phyloP scores from a whole-genome alignment of 495 filamentous ascomycete species.

The Penicillium waksmanii region DNA sequence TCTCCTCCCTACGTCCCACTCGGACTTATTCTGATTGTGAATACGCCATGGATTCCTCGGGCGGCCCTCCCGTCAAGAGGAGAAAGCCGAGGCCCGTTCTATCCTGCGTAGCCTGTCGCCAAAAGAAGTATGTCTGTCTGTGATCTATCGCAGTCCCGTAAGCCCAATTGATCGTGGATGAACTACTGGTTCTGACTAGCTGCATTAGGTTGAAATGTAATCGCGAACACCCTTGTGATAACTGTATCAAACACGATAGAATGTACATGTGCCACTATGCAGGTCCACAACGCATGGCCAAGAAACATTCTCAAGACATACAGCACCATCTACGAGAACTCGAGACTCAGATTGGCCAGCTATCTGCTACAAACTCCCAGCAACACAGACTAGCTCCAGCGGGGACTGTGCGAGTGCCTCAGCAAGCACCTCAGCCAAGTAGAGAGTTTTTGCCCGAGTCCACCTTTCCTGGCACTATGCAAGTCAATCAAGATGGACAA shows the following conservation, averaged over 20 bases:
- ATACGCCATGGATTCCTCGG: slow-evolving; percentile 8
- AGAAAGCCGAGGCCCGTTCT: slow-evolving; percentile 26
- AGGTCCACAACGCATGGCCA: slow-evolving; percentile 13
- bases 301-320: slow-evolving; percentile 22
- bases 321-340: slow-evolving; percentile 21
- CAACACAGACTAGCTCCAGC: background rate
- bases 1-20: background rate
- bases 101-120: slow-evolving; percentile 24
- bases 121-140: slow-evolving; percentile 22
- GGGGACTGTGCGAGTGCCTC: too few species aligned
- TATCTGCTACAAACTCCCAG: slow-evolving; percentile 10
- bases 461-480: slow-evolving; percentile 65
- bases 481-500: slow-evolving; percentile 49
- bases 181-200: slow-evolving; percentile 7
- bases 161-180: background rate
- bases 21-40: slow-evolving; percentile 7
- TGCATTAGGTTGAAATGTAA: slow-evolving; percentile 48
- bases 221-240: slow-evolving; percentile 44
- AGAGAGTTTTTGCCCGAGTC: background rate
- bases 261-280: slow-evolving; percentile 36
- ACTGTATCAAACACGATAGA: slow-evolving; percentile 40
- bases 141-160: background rate
- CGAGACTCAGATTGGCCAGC: slow-evolving; percentile 21
- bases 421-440: background rate
- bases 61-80: slow-evolving; percentile 11